A percentile compares a stretch with the other conserved stretches of the same genome.
Conservation (phyloP, 2,329 filamentous ascomycete species). For the Ophiostoma himal-ulmi region DNA sequence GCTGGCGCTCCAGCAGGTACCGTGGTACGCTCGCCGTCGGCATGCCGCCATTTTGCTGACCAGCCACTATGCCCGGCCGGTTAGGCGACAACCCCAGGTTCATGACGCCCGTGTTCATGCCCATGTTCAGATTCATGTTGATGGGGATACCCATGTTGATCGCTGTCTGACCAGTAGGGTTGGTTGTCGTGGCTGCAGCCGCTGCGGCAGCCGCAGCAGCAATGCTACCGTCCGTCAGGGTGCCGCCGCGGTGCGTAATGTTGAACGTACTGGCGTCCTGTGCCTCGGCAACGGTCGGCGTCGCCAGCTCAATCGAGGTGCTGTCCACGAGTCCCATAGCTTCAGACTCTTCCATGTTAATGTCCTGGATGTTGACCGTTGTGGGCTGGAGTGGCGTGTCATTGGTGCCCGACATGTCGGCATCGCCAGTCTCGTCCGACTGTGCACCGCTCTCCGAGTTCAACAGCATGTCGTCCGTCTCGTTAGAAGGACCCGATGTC, state of each 20-base stretch:
- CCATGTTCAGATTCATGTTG: slow-evolving; percentile 8
- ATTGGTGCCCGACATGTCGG: slow-evolving; percentile 74
- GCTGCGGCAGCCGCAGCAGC: slow-evolving; percentile 38
- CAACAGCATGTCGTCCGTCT: slow-evolving; percentile 72
- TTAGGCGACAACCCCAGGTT: slow-evolving; percentile 65
- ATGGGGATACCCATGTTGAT: slow-evolving; percentile 11
- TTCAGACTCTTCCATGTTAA: slow-evolving; percentile 70
- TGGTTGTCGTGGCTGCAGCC: slow-evolving; percentile 46
- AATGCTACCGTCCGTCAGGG: slow-evolving; percentile 79
- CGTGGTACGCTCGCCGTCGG: slow-evolving; percentile 67
- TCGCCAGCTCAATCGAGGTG: slow-evolving; percentile 66
- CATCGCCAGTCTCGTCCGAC: slow-evolving; percentile 70
- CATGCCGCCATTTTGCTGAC: slow-evolving; percentile 63
- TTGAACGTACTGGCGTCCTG: slow-evolving; percentile 88
- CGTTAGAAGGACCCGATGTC: slow-evolving; percentile 51
- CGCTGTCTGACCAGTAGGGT: slow-evolving; percentile 8
- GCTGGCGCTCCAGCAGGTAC: slow-evolving; percentile 69
- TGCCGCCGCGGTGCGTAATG: slow-evolving; percentile 72
- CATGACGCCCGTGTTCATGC: slow-evolving; percentile 7
- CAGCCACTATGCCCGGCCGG: slow-evolving; percentile 62
- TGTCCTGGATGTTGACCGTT: slow-evolving; percentile 79
- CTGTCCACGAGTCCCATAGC: slow-evolving; percentile 56
- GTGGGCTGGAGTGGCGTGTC: slow-evolving; percentile 85
- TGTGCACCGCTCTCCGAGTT: slow-evolving; percentile 63
- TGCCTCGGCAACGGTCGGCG: slow-evolving; percentile 74